Evolutionary conservation across 495 filamentous ascomycete species (phyloP).

Genomic region (Rhizodiscina lignyota): DNA sequence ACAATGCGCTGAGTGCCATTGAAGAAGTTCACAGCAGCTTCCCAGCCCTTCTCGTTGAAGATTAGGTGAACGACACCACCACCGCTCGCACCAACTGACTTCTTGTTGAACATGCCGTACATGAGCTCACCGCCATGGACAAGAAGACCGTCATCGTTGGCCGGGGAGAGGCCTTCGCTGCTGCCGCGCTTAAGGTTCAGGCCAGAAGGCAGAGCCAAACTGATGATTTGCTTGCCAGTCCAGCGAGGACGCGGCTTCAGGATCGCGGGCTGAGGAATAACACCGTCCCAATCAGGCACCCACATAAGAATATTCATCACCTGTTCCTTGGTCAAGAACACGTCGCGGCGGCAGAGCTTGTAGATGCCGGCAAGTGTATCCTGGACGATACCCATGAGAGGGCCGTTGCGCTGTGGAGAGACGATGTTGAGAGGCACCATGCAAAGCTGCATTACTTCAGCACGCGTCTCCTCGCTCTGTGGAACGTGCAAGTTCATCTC

Average conservation of each 20-base stretch:
- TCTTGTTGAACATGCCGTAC: slow-evolving; percentile 82
- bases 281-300: slow-evolving; percentile 94
- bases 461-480: slow-evolving; percentile 87
- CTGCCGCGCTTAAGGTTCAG: slow-evolving; percentile 59
- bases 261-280: slow-evolving; percentile 82
- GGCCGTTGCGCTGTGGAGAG: slow-evolving; percentile 89
- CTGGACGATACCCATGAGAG: slow-evolving; percentile 98
- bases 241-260: slow-evolving; percentile 79
- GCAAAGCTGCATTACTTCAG: slow-evolving; percentile 83
- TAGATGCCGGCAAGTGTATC: slow-evolving; percentile 93
- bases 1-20: slow-evolving; percentile 86
- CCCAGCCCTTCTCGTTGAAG: slow-evolving; percentile 79
- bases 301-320: slow-evolving; percentile 93
- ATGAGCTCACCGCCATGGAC: slow-evolving; percentile 79
- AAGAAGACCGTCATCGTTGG: slow-evolving; percentile 62
- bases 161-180: slow-evolving; percentile 33
- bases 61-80: slow-evolving; percentile 90
- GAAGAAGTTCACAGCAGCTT: slow-evolving; percentile 84
- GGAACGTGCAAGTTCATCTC: slow-evolving; percentile 99
- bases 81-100: slow-evolving; percentile 72
- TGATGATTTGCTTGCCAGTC: slow-evolving; percentile 98
- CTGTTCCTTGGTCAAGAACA: slow-evolving; percentile 74
- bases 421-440: slow-evolving; percentile 96
- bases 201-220: slow-evolving; percentile 74
- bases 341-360: slow-evolving; percentile 86